Base-by-base conservation (phyloP, 805 yeast genomes). In the Scheffersomyces stipitis region DNA sequence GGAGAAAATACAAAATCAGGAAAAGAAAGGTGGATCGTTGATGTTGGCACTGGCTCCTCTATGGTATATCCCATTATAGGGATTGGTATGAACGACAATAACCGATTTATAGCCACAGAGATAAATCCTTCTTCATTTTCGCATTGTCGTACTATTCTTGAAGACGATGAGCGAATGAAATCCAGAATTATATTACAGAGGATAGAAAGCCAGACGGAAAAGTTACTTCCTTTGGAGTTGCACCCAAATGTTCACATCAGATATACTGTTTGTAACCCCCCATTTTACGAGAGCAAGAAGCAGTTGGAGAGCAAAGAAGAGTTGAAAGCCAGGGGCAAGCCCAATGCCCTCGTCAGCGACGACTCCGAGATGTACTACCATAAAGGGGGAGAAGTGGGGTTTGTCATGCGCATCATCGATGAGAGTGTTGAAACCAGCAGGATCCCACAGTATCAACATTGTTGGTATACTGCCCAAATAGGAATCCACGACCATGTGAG, bases 31-130 rank as follows among this genome's bases (percentile, higher is more conserved):
- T 39, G 41, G 40, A 28, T 38, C 6, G 28, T 52, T 7, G 56
- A 52, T 32, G 42, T 52, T 6, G 57, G 57, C 1, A 51, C 56
- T 7, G 57, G 57, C 3, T 41, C 57, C 3, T 48, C 54, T 10
- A 34, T 45, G 13, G 37, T 52, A 5, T 52, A 49, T 26, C 47
- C 54, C 5, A 28, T 52, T 2, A 26, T 52, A 6, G 54, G 48
- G 4, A 34, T 15, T 3, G 26, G 9, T 6, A 14, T 36, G 31
- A n/a, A 26, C 27, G 15, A 26, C 3, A 20, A 12, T 4, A 33
- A 28, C 17, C 32, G 24, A 29, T 45, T 38, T 26, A 36, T 51
- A 12, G 49, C 41, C 10, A 49, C 54, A 3, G 57, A 52, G 28
- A 37, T 51, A 18, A 40, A 52, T 28, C 18, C 23, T 3, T 31